A percentile compares a stretch with the other conserved stretches of the same genome.
Evolutionary conservation across 169 alveolate species (phyloP).

Genomic region (Plasmodium knowlesi): DNA sequence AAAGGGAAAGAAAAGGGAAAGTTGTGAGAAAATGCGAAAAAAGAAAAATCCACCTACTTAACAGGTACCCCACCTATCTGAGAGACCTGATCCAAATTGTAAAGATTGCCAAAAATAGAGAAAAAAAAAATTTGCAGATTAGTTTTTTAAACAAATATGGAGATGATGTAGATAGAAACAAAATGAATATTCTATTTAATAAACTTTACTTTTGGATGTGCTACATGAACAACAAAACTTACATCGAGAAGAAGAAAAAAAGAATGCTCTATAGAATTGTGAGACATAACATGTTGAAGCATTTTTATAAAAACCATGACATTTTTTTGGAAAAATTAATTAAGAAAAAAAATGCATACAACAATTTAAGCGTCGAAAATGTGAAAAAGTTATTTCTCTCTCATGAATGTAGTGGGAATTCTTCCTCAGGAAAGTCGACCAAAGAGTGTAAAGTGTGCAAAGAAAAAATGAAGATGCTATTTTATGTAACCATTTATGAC

Average conservation of each 20-base stretch:
- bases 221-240: constrained; percentile 36
- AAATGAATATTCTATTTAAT: constrained; percentile 36
- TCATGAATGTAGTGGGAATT: constrained; percentile 8
- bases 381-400: constrained; percentile 29
- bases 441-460: constrained; percentile 35
- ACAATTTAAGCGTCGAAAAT: constrained; percentile 43
- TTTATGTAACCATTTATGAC: constrained; percentile 39
- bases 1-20: background rate
- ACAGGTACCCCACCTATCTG: constrained; percentile 56
- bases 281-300: constrained; percentile 48
- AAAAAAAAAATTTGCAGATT: constrained; percentile 44
- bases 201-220: constrained; percentile 10
- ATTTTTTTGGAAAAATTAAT: constrained; percentile 34
- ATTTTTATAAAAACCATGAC: constrained; percentile 60
- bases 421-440: background rate
- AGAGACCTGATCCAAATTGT: constrained; percentile 67
- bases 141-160: constrained; percentile 31
- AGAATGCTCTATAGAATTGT: constrained; percentile 59
- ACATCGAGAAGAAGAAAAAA: constrained; percentile 38
- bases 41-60: constrained; percentile 35
- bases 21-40: constrained; percentile 14
- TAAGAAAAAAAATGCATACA: constrained; percentile 18
- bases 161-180: constrained; percentile 15
- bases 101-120: constrained; percentile 42
- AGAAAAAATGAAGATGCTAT: constrained; percentile 31